phyloP scores from a whole-genome alignment of 2,329 filamentous ascomycete genomes.

The Cercospora sp. region DNA sequence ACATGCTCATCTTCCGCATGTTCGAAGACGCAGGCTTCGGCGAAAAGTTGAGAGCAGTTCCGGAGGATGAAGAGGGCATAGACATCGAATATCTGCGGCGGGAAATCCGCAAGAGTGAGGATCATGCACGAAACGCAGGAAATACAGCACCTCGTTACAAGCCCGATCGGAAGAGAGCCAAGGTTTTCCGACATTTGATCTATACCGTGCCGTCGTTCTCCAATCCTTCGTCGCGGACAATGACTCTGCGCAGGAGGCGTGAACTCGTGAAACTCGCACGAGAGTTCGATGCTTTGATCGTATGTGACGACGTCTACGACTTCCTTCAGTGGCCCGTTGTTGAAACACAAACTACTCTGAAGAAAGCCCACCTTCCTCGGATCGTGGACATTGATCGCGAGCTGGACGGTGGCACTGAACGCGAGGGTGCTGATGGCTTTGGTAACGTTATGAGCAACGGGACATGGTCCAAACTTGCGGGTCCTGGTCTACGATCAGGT shows the following conservation, averaged over 20 bases:
- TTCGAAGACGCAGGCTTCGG: constrained; percentile 79
- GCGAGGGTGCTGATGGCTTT: constrained; percentile 59
- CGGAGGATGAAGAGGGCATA: constrained; percentile 76
- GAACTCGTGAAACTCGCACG: constrained; percentile 75
- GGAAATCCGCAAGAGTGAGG: constrained; percentile 55
- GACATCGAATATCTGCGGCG: constrained; percentile 63
- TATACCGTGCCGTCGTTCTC: constrained; percentile 87
- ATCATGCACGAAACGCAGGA: constrained; percentile 33
- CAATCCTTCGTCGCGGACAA: constrained; percentile 83
- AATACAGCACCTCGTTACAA: constrained; percentile 48
- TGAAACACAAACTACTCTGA: constrained; percentile 31
- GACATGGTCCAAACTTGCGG: constrained; percentile 84
- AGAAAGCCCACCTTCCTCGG: constrained; percentile 61
- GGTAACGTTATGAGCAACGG: constrained; percentile 84
- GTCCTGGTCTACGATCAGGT: constrained; percentile 79
- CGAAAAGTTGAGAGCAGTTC: constrained; percentile 65
- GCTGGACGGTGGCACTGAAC: constrained; percentile 59
- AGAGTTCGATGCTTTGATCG: constrained; percentile 75
- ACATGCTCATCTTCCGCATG: constrained; percentile 81
- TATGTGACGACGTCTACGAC: constrained; percentile 93
- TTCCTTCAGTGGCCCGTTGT: constrained; percentile 72
- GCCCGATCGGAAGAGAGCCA: constrained; percentile 60
- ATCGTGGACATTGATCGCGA: constrained; percentile 76
- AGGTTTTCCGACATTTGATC: constrained; percentile 80
- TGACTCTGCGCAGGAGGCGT: constrained; percentile 67